Conservation (phyloP, 257 asterid species). For the Ophiorrhiza pumila region DNA sequence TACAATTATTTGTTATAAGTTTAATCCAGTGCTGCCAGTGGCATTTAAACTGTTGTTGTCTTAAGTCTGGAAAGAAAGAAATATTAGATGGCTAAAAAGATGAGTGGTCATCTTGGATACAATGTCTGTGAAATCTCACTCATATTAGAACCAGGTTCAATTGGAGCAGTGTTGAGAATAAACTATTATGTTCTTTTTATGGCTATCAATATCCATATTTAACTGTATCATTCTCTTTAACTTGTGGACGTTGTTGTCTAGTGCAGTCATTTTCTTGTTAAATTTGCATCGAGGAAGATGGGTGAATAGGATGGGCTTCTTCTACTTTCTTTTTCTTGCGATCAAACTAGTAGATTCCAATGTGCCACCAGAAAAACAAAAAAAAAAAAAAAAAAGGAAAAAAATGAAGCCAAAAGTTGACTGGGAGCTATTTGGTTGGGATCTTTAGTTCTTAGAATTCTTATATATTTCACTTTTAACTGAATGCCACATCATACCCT, state of each 20-base stretch:
- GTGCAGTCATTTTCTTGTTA: background rate
- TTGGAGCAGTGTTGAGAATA: constrained; percentile 2
- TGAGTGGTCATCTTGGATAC: background rate
- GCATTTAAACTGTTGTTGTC: background rate
- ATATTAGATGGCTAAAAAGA: background rate
- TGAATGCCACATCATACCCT: too few species aligned
- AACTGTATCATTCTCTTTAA: background rate
- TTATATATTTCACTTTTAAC: too few species aligned
- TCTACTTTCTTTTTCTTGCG: background rate
- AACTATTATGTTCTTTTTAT: background rate
- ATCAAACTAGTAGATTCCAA: background rate
- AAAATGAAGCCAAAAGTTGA: background rate
- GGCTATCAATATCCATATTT: background rate
- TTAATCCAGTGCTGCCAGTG: constrained; percentile 6
- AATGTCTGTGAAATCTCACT: background rate
- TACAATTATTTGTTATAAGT: constrained; percentile 14
- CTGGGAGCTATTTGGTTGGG: background rate
- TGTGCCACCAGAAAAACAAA: background rate
- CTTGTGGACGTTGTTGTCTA: background rate
- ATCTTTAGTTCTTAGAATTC: background rate
- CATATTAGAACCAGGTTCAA: background rate
- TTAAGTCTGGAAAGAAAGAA: background rate
- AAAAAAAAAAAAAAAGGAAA: background rate
- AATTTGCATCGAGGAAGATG: background rate
- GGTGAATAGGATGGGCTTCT: background rate